Evolutionary conservation across 2,329 filamentous ascomycete genomes (phyloP), one percentile per base, ranked within the genome.

Genomic region (Penicillium sp.): DNA sequence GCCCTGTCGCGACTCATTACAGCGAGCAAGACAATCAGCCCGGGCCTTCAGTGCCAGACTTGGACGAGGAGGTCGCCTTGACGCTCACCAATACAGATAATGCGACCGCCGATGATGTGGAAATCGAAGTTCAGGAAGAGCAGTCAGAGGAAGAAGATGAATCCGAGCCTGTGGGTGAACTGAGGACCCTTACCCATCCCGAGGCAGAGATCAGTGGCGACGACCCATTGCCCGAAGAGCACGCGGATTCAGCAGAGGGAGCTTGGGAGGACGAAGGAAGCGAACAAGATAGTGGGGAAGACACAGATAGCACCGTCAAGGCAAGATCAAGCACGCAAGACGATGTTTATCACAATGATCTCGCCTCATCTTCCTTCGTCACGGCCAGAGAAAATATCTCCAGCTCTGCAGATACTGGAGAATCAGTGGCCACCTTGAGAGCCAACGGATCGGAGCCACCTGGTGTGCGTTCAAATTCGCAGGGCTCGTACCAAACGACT

Each of bases 1-100:
- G 79, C 54, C 72, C 75, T 6, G 72, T 75, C 54, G 68, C 76
- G 24, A 70, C 73, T 10, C 75, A 74, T 55, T 73, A 77, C 34
- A 74, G 49, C 24, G 58, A 77, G 44, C 75, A 76, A 18, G 63
- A 68, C n/a, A 56, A 66, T 29, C 59, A 65, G 49, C 65, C 62
- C 18, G 69, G 66, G 3, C 58, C 50, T 24, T 38, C 47, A n/a
- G 38, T 42, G 14, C 54, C 56, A 43, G 54, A 50, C 8, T 47
- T 53, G 42, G 55, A 59, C 16, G 58, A 63, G 21, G 55, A 65
- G 21, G 31, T 56, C 9, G 54, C 55, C 11, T 42, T 63, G 36
- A 57, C 59, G 4, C 51, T 56, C 43, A 64, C 58, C 5, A 58
- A 64, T 47, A 63, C 59, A 18, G 54, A 52, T 5, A 61, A 61